Evolutionary conservation across 805 yeast species (phyloP).

Genomic region (Sungouiozyma intestinalis): DNA sequence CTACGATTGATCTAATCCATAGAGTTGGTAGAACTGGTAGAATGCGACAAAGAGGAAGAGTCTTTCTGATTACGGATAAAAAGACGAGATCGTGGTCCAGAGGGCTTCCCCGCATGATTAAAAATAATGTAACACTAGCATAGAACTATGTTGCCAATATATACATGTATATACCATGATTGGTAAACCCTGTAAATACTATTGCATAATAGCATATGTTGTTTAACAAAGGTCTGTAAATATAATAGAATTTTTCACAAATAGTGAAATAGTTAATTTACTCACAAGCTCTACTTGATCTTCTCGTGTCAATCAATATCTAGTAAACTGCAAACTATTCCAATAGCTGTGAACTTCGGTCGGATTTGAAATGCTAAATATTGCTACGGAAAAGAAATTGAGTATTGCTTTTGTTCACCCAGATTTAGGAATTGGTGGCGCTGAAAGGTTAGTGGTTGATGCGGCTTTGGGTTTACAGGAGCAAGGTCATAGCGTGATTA

Average conservation of each 20-base stretch:
- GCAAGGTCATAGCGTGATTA: slow-evolving; percentile 47
- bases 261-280: neutral
- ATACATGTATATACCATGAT: neutral
- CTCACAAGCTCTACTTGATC: too few species aligned
- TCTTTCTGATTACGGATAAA: slow-evolving; percentile 64
- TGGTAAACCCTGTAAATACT: neutral
- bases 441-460: slow-evolving; percentile 93
- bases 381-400: slow-evolving; percentile 15
- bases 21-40: slow-evolving; percentile 93
- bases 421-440: slow-evolving; percentile 95
- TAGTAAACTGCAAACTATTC: too few species aligned
- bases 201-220: neutral
- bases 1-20: slow-evolving; percentile 79
- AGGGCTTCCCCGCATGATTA: slow-evolving; percentile 63
- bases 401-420: slow-evolving; percentile 87
- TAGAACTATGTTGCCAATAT: too few species aligned
- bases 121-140: slow-evolving; percentile 34
- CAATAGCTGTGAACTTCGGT: too few species aligned
- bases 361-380: neutral
- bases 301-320: too few species aligned
- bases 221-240: too few species aligned
- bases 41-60: slow-evolving; percentile 82
- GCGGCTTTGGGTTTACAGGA: slow-evolving; percentile 82
- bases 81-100: slow-evolving; percentile 67
- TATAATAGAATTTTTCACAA: neutral